Evolutionary conservation across 331 rosid genomes (phyloP).

Genomic region (Spiraea crenata): DNA sequence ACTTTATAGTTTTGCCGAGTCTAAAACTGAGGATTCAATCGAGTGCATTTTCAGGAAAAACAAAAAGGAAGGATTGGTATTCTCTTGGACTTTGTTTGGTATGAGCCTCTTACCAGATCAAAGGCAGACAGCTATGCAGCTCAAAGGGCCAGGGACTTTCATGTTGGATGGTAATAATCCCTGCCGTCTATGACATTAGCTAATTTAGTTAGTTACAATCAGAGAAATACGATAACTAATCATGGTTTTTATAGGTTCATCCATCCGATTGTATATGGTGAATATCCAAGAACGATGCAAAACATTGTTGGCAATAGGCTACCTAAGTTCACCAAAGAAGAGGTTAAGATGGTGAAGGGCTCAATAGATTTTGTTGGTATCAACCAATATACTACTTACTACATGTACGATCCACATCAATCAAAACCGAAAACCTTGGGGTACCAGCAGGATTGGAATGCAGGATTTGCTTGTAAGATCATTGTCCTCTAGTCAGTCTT

Average conservation of each 20-base stretch:
- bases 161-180: slow-evolving; percentile 72
- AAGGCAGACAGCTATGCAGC: slow-evolving; percentile 88
- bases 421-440: slow-evolving; percentile 53
- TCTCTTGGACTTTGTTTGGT: slow-evolving; percentile 88
- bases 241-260: slow-evolving; percentile 11
- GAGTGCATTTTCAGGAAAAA: slow-evolving; percentile 39
- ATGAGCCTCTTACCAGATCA: slow-evolving; percentile 82
- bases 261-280: slow-evolving; percentile 77
- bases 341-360: slow-evolving; percentile 81
- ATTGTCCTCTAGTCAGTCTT: no score
- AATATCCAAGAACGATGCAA: slow-evolving; percentile 82
- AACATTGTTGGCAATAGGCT: slow-evolving; percentile 70
- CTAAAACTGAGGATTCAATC: background rate
- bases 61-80: slow-evolving; percentile 86
- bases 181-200: background rate
- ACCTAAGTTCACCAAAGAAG: slow-evolving; percentile 77
- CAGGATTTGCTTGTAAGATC: slow-evolving; percentile 69
- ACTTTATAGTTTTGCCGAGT: no score
- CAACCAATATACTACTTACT: slow-evolving; percentile 79
- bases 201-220: background rate
- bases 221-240: background rate
- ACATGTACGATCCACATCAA: slow-evolving; percentile 57
- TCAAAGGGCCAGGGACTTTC: slow-evolving; percentile 93
- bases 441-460: slow-evolving; percentile 87
- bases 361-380: slow-evolving; percentile 80